These are phyloP conservation scores for Suillus cothurnatus DNA, from an alignment of 768 basidiomycete genomes.

Conservation along the genomic window DNA sequence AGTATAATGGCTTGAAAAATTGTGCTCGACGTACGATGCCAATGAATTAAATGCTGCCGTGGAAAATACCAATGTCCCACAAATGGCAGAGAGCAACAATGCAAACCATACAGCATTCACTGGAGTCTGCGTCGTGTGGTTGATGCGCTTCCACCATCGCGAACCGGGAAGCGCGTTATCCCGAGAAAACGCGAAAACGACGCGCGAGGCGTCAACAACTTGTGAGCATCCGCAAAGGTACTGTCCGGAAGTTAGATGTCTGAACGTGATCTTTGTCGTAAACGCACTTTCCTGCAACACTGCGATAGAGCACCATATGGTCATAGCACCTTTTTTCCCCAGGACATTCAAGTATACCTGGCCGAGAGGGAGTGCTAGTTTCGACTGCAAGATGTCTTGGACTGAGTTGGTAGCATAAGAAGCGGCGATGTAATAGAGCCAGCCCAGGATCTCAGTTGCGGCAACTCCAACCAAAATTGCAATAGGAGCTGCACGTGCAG, in stretches of 20 bases:
- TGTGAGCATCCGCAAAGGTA: constrained; percentile 49
- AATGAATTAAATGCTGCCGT: constrained; percentile 34
- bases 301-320: constrained; percentile 46
- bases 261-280: background rate
- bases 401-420: constrained; percentile 47
- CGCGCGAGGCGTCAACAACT: constrained; percentile 47
- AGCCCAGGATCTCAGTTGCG: constrained; percentile 43
- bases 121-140: constrained; percentile 35
- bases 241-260: constrained; percentile 21
- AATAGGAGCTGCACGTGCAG: constrained; percentile 45
- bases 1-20: background rate
- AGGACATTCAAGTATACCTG: constrained; percentile 42
- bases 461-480: constrained; percentile 46
- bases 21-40: constrained; percentile 31
- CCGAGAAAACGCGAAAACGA: constrained; percentile 45
- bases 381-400: constrained; percentile 31
- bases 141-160: constrained; percentile 38
- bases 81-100: constrained; percentile 30
- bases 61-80: constrained; percentile 38
- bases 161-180: constrained; percentile 43
- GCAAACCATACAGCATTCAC: constrained; percentile 46
- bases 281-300: constrained; percentile 41
- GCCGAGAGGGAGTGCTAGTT: constrained; percentile 43
- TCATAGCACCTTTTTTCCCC: constrained; percentile 44
- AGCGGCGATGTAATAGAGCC: constrained; percentile 43